Evolutionary conservation across 805 yeast species (phyloP).

Genomic region (Ogataea trehaloabstinens): DNA sequence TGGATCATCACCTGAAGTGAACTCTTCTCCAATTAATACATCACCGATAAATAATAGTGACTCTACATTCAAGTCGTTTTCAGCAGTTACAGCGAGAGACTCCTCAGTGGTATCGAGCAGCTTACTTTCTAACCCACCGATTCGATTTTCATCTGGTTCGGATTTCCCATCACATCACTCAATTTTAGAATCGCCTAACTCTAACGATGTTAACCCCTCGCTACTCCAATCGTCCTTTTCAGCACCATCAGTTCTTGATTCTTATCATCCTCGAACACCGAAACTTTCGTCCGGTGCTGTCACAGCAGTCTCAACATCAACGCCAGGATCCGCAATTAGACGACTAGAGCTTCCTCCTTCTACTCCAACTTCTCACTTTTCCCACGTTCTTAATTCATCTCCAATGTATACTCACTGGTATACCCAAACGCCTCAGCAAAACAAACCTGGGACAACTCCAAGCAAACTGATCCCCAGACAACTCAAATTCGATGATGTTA

Average conservation of each 20-base stretch:
- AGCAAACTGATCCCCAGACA: constrained; percentile 21
- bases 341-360: constrained; percentile 19
- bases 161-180: constrained; percentile 15
- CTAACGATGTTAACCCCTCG: constrained; percentile 25
- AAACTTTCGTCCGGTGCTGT: constrained; percentile 3
- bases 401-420: constrained; percentile 35
- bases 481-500: constrained; percentile 23
- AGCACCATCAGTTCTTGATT: constrained; percentile 6
- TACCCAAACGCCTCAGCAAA: constrained; percentile 27
- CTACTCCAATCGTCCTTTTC: constrained; percentile 17
- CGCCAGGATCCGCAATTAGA: constrained; percentile 9
- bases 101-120: background rate
- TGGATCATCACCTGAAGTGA: constrained; percentile 16
- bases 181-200: constrained; percentile 11
- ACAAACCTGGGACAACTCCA: constrained; percentile 16
- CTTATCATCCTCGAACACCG: constrained; percentile 16
- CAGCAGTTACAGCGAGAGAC: background rate
- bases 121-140: background rate
- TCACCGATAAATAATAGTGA: constrained; percentile 24
- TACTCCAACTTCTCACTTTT: constrained; percentile 32
- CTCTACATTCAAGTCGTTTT: constrained; percentile 9
- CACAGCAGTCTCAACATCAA: constrained; percentile 3
- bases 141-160: background rate
- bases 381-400: constrained; percentile 32
- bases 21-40: constrained; percentile 29